Conservation (phyloP, 805 yeast species). For the Starmerella stellata region DNA sequence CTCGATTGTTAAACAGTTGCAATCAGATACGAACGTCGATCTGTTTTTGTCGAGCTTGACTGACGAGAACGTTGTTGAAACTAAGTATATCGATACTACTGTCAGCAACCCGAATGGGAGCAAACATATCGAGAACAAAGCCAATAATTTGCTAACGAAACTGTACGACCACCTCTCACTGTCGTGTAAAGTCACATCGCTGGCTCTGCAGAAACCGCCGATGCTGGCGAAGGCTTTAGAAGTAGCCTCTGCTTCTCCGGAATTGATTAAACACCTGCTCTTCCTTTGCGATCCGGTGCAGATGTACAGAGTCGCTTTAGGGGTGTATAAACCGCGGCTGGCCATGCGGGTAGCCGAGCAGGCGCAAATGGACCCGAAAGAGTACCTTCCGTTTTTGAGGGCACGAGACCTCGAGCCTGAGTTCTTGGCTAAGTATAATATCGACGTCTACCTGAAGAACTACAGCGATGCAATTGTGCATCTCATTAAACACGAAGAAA, state of each 20-base stretch:
- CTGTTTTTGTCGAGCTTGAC: constrained; percentile 69
- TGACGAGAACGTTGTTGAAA: constrained; percentile 66
- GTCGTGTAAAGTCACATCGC: constrained; percentile 63
- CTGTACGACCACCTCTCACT: constrained; percentile 23
- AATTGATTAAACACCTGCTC: constrained; percentile 57
- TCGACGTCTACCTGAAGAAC: constrained; percentile 61
- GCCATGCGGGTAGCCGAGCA: constrained; percentile 81
- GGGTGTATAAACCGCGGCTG: constrained; percentile 63
- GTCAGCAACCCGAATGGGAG: not conserved
- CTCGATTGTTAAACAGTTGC: constrained; percentile 50
- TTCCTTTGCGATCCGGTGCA: constrained; percentile 78
- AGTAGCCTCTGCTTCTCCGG: constrained; percentile 27
- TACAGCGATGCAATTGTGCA: constrained; percentile 51
- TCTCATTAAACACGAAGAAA: constrained; percentile 27
- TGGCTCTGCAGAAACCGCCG: constrained; percentile 82
- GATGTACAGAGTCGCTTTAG: constrained; percentile 61
- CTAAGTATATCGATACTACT: constrained; percentile 65
- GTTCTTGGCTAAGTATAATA: constrained; percentile 49
- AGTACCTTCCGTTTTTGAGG: constrained; percentile 82
- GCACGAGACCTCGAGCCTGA: constrained; percentile 50
- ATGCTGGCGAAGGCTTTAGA: constrained; percentile 56
- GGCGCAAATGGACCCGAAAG: constrained; percentile 95
- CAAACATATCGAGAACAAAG: constrained; percentile 29
- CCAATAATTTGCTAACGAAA: constrained; percentile 60
- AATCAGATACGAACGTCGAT: constrained; percentile 59